Evolutionary conservation across 306 rosid genomes (phyloP), one percentile per base, ranked within the genome.

Genomic region (Castanea mollissima): DNA sequence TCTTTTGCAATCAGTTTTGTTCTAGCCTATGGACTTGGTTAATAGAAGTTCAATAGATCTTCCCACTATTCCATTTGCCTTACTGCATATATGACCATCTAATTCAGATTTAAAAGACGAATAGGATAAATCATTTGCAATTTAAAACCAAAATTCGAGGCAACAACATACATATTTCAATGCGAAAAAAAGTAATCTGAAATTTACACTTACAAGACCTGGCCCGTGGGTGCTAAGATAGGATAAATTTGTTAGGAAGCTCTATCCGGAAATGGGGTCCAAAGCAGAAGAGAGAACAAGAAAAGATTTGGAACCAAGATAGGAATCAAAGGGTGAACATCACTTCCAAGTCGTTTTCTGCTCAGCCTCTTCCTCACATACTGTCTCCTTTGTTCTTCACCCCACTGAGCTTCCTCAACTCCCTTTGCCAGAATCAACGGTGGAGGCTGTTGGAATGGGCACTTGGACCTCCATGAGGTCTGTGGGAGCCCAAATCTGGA

Each of bases 381-480:
- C 5, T 58, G 81, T 69, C 69, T 83, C 78, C 82, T 85, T 60
- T 90, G 77, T 77, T 87, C 85, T 0, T 74, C 76, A 29, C 83
- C 91, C 98, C 97, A 91, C 57, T 54, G 84, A 29, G 94, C 89
- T 55, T 85, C 90, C 1, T 90, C 86, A 5, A 89, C 64, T 18
- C 98, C 98, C 8, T 77, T 55, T 0, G 98, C 97, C 2, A 94
- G 94, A 69, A 85, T 81, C 91, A 87, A 65, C 0, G 99, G 98
- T 0, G 92, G 97, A 0, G 99, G 99, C 57, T 81, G 93, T 20
- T 87, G 98, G 55, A 69, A 94, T 2, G 95, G 95, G 87, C 97
- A 94, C 81, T 90, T 90, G 77, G 94, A 88, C 46, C 97, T 82
- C 99, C 99, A 92, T 1, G 98, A 92, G 57, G 89, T 85, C 63